Evolutionary conservation across 1,284 basidiomycete genomes (phyloP), one percentile per base, ranked within the genome.

Genomic region (Malassezia restricta): DNA sequence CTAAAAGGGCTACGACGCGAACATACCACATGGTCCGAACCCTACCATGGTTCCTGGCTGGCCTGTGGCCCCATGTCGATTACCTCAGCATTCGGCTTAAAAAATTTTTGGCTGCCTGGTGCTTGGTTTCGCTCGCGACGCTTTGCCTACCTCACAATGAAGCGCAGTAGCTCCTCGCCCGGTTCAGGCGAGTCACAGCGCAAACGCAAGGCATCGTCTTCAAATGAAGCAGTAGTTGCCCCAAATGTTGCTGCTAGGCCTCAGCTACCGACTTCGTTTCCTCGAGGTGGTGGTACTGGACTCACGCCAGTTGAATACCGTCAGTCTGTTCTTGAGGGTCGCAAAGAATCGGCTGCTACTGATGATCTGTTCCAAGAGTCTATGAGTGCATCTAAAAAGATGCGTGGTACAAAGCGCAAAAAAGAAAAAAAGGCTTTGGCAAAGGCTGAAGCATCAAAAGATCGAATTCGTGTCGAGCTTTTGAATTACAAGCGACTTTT

Each of bases 221-320:
- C 15, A 20, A 35, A 31, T 27, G 49, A 41, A 12, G 40, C 33
- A 37, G 43, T 42, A n/a, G 29, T 46, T 12, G 54, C 47, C 15
- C 57, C 38, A 6, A 24, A 59, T 51, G 20, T 63, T 51, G 50
- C 61, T 48, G 44, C 63, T 43, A 37, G 62, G 5, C 62, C 65
- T 28, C 58, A 61, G 46, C 5, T 88, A 41, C 87, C 92, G 68
- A 81, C 89, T 55, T 89, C 95, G 75, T 98, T 96, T 74, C 91
- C 91, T 42, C 82, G 94, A 66, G 94, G 92, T 15, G 80, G 80
- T n/a, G 79, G 80, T 37, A 76, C 77, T 4, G 74, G 78, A 35
- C 80, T 94, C 62, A 94, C 91, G 29, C 84, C 88, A 28, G 77
- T 89, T n/a, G 91, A 98, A 75, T 83, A 89, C 58, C 88, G 91